Evolutionary conservation across 352 stramenopile species (phyloP).

Genomic region (Globisporangium spiculum): DNA sequence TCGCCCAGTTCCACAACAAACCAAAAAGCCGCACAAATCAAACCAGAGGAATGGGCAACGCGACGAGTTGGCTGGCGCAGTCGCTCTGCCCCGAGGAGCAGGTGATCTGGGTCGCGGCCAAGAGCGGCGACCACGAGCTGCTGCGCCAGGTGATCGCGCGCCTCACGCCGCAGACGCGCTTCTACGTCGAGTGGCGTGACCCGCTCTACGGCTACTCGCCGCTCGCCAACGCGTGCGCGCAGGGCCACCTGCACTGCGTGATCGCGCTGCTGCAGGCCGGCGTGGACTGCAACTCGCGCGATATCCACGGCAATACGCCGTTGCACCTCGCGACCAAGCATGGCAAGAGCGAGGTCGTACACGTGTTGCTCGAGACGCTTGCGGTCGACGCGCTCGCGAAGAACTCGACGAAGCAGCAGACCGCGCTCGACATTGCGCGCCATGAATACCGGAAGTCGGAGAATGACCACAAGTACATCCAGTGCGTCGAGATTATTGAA

Average conservation of each 20-base stretch:
- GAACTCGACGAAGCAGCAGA: constrained; percentile 52
- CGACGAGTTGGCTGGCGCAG: constrained; percentile 71
- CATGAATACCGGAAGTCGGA: constrained; percentile 46
- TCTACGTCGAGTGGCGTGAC: constrained; percentile 73
- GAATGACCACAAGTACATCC: constrained; percentile 37
- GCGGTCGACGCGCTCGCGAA: constrained; percentile 51
- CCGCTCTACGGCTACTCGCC: constrained; percentile 60
- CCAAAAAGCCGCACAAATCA: background rate
- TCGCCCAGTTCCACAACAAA: background rate
- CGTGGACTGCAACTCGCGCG: constrained; percentile 54
- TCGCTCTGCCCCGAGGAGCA: constrained; percentile 73
- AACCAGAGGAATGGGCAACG: constrained; percentile 55
- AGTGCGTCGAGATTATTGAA: constrained; percentile 79
- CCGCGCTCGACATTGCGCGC: constrained; percentile 67
- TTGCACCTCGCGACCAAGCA: constrained; percentile 59
- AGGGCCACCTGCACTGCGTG: constrained; percentile 65
- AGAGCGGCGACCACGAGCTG: constrained; percentile 55
- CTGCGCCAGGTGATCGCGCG: constrained; percentile 47
- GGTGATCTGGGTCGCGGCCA: constrained; percentile 70
- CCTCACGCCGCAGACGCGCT: constrained; percentile 55
- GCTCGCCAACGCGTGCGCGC: constrained; percentile 53
- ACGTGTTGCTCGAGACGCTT: constrained; percentile 50
- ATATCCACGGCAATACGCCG: constrained; percentile 60
- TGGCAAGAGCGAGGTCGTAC: constrained; percentile 70
- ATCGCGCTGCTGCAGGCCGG: constrained; percentile 49